Evolutionary conservation across 225 moss, liverwort and hornwort genomes (phyloP).

Genomic region (Polytrichum formosum): DNA sequence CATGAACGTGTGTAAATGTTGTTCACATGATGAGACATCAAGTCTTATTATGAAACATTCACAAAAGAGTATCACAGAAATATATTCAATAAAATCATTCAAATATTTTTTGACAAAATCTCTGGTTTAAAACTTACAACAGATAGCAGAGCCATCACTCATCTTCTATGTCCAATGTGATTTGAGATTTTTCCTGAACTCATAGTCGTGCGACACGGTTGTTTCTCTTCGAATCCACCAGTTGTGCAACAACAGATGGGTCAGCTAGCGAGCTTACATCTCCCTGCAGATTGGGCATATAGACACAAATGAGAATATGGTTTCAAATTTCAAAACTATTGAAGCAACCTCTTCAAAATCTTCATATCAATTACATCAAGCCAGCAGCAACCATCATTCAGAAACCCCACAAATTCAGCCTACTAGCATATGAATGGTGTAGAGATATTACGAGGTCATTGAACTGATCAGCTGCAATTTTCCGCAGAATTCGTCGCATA

Average conservation of each 20-base stretch:
- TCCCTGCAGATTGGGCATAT: slow-evolving; percentile 35
- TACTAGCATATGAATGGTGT: background rate
- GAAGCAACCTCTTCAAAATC: too few relatives aligned
- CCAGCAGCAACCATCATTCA: background rate
- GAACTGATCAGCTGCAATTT: slow-evolving; percentile 71
- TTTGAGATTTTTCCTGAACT: background rate
- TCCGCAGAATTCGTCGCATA: slow-evolving; percentile 77
- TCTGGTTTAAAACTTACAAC: too few relatives aligned
- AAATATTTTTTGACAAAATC: too few relatives aligned
- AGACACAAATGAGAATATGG: too few relatives aligned
- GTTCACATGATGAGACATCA: too few relatives aligned
- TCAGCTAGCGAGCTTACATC: slow-evolving; percentile 74
- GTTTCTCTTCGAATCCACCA: slow-evolving; percentile 34
- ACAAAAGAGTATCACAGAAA: too few relatives aligned
- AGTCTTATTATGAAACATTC: too few relatives aligned
- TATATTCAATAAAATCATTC: too few relatives aligned
- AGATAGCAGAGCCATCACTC: too few relatives aligned
- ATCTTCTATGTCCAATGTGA: too few relatives aligned
- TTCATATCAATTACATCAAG: background rate
- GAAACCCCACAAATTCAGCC: background rate
- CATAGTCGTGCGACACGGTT: slow-evolving; percentile 19
- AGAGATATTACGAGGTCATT: slow-evolving; percentile 49
- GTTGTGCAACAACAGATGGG: slow-evolving; percentile 49
- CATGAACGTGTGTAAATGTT: too few relatives aligned
- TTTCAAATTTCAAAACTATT: too few relatives aligned